These are phyloP conservation scores for Jamesozyma hellenica DNA, from an alignment of 805 yeast genomes.

Conservation along the genomic window DNA sequence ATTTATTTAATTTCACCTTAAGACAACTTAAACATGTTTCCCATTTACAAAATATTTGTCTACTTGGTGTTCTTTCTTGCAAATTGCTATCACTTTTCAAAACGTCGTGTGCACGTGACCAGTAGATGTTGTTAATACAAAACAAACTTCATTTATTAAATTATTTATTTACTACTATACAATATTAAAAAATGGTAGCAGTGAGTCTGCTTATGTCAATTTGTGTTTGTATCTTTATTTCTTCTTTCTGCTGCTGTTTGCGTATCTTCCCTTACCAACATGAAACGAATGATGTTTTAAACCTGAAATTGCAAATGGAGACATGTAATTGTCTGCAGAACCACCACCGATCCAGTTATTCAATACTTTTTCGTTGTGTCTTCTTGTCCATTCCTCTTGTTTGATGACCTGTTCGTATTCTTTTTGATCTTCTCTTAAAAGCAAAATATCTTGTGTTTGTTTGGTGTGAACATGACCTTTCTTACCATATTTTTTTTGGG, in stretches of 20 bases:
- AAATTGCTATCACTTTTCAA: no score
- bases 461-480: slow-evolving; percentile 71
- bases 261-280: slow-evolving; percentile 79
- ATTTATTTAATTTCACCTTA: no score
- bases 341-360: slow-evolving; percentile 88
- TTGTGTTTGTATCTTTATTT: no score
- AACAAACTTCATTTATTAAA: no score
- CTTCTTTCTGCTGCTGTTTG: slow-evolving; percentile 49
- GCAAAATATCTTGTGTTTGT: slow-evolving; percentile 36
- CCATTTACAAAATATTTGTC: no score
- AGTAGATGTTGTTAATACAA: no score
- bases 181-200: no score
- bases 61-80: no score
- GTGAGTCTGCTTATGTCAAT: no score
- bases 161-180: no score
- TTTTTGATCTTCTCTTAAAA: slow-evolving; percentile 85
- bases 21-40: no score
- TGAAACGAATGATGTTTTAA: slow-evolving; percentile 54
- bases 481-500: slow-evolving; percentile 63
- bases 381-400: slow-evolving; percentile 77
- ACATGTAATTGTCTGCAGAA: slow-evolving; percentile 67
- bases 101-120: no score
- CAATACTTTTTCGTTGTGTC: slow-evolving; percentile 75
- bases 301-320: slow-evolving; percentile 76
- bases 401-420: slow-evolving; percentile 84